Conservation (phyloP, 176 grass and related monocot species). For the Ananas comosus region DNA sequence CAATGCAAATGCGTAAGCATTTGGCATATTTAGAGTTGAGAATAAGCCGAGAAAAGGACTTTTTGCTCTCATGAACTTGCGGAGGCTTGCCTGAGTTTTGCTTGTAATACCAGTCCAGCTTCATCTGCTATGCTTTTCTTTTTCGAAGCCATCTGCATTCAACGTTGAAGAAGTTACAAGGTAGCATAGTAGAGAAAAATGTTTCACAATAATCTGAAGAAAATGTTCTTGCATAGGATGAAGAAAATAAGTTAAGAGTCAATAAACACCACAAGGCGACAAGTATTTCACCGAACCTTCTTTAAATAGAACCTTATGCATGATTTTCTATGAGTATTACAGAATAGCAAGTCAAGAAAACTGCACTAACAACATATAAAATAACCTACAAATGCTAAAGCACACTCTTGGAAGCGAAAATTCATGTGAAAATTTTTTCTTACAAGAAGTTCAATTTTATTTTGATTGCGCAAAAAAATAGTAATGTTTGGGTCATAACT, state of each 20-base stretch:
- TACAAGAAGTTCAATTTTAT: no score
- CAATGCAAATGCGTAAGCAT: slow-evolving; percentile 2
- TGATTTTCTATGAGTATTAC: no score
- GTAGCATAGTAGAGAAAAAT: neutral
- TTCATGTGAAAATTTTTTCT: no score
- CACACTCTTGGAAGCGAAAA: no score
- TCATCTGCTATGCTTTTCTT: slow-evolving; percentile 86
- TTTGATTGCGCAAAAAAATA: no score
- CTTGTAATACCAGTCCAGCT: slow-evolving; percentile 41
- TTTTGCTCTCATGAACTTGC: slow-evolving; percentile 36
- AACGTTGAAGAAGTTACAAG: neutral
- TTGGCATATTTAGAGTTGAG: neutral
- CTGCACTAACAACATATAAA: no score
- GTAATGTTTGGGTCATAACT: no score
- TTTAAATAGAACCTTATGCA: no score
- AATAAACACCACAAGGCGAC: no score
- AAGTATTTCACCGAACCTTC: no score
- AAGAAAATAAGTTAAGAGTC: neutral
- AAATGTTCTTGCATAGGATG: neutral
- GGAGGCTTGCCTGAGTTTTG: slow-evolving; percentile 61
- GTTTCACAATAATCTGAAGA: neutral
- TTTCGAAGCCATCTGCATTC: slow-evolving; percentile 68
- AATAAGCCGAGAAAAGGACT: neutral
- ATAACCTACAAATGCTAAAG: no score
- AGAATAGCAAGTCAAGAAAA: no score